Base-by-base conservation (phyloP, 2,329 filamentous ascomycete genomes). In the Teratosphaeria pseudoeucalypti region DNA sequence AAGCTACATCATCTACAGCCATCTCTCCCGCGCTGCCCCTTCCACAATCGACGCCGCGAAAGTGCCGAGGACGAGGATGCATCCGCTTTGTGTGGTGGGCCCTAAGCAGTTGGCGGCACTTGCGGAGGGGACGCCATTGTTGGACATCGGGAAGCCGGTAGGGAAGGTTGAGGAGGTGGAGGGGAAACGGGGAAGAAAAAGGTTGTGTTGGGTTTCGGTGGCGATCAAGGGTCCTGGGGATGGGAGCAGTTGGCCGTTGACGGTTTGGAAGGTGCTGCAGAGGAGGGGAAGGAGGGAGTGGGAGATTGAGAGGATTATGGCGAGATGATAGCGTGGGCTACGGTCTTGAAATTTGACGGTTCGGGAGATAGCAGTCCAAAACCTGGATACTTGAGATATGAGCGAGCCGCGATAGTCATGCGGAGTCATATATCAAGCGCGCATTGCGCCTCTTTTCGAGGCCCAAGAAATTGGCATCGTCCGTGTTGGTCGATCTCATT, bases 91-190 rank as follows among this genome's bases (percentile, higher is more conserved):
- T 32, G 79, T 95, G 6, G 88, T 85, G 16, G 87, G 26, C 6
- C 32, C 85, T 1, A 81, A 82, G 2, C 89, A 95, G 71, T 80
- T 99, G 6, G 84, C 88, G 3, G 85, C 84, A 1, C 78, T 97
- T 58, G 89, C 91, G 5, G 87, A 90, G 71, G 89, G 89, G 0
- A 97, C 94, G 12, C 89, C 91, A 55, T 77, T 99, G 58, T 73
- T 97, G 26, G 83, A 83, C 43, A 91, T 92, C 65, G 89, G 90
- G 3, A 97, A 97, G 77, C 92, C 94, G 0, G 86, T 96, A 70
- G 94, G 94, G 66, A 92, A 94, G 78, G 82, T 89, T 62, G 76
- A 75, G 47, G 75, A 75, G 14, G 77, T 82, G 64, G 32, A 23
- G 1, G 52, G 34, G 2, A 70, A 76, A 4, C 78, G 49, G 75